Evolutionary conservation across 805 yeast genomes (phyloP), one percentile per base, ranked within the genome.

Genomic region (Vanderwaltozyma tropicalis): DNA sequence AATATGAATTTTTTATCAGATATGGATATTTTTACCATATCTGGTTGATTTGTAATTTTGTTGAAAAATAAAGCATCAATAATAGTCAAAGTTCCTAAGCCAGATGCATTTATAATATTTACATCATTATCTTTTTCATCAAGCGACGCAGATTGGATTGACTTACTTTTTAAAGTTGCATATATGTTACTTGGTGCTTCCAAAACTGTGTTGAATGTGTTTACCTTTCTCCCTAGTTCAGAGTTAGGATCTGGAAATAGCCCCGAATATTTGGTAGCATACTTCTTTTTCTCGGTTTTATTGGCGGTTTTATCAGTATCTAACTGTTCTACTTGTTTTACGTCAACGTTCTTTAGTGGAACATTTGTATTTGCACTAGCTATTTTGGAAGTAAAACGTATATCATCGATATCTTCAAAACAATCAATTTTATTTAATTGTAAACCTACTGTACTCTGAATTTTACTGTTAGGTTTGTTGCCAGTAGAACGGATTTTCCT

Each of bases 171-270:
- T 6, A 42, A 24, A 3, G 46, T 13, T 1, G 46, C 48, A 38
- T 48, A 52, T 12, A 36, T 40, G 20, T 45, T 38, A 11, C 58
- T 48, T 5, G 43, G 32, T 4, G 52, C 50, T 34, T 57, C 62
- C 4, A 57, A 41, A 12, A 54, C 51, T 5, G 60, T 55, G 1
- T 47, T 41, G 33, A 52, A 55, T 3, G 47, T 41, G n/a, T 41
- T 38, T n/a, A 40, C 45, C 37, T 45, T 42, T 28, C 53, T 41
- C 10, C 24, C 37, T 2, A 37, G 26, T 14, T 39, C 48, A 16
- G 41, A 18, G n/a, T 19, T 21, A 14, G 31, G 12, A 8, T 28
- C 13, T 5, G 30, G 30, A 11, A 14, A 14, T n/a, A 28, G 4
- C 13, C 18, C 17, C 4, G 8, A 16, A 28, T 5, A 14, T 5